Base-by-base conservation (phyloP, 345 rosid genomes). In the Ceriops zippeliana region DNA sequence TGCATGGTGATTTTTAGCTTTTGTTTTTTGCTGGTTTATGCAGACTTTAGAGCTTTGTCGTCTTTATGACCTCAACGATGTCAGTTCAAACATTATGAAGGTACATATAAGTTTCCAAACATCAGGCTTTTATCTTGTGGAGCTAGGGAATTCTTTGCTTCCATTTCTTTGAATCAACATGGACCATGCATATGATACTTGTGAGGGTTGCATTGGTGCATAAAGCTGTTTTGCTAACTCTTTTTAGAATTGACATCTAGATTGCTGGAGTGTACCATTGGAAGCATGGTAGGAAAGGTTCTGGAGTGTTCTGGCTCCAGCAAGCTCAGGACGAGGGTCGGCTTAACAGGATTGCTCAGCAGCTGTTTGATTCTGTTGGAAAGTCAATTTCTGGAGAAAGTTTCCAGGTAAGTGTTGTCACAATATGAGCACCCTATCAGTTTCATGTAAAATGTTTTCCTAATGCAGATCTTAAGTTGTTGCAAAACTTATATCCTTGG, bases 241-340 rank as follows among this genome's bases (percentile, higher is more conserved):
- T 28, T 57, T 38, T 27, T 58, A 27, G 22, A 19, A 38, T 70
- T 73, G 37, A 35, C 69, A 61, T 72, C 63, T 78, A 95, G 99
- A 90, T 90, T 66, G 84, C 92, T 51, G 98, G 99, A 79, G 86
- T 90, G 66, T 75, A 87, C 83, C 89, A 91, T 67, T 95, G 97
- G 98, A 95, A 95, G 86, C 97, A 90, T 83, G 98, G 98, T 67
- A 83, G 85, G 80, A 90, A 88, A 84, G 97, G 96, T 31, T 76
- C 83, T 70, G 99, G 89, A 62, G 79, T 91, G 28, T 95, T 83
- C 69, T 95, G 98, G 98, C 98, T 95, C 74, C 98, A 88, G 69
- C 97, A 90, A 85, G 97, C 96, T 70, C 81, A 34, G 26, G 96
- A 91, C 34, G 93, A 88, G 70, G 73, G 81, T 62, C 78, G 83